Base-by-base conservation (phyloP, 495 filamentous ascomycete species). In the Neurospora sublineolata region DNA sequence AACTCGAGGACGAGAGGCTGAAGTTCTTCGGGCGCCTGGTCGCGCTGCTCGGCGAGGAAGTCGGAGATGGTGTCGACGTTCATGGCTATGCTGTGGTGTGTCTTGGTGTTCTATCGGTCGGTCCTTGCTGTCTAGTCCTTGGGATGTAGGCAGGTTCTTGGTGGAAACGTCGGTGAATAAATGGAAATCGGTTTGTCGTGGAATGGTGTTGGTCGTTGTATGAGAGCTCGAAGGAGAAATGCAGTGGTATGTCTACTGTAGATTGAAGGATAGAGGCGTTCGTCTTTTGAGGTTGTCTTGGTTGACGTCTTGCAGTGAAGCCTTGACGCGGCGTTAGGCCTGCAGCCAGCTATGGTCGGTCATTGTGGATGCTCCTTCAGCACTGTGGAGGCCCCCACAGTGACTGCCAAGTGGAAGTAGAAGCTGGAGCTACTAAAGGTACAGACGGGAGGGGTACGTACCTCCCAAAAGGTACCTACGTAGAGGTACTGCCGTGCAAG, bases 1-100 rank as follows among this genome's bases (percentile, higher is more conserved):
- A 98, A 97, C 73, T 90, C 90, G 75, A 98, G 88, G 83, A 97
- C 93, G 76, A 90, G 87, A 76, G 89, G 86, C 81, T 97, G 94
- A 69, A 95, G 87, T 78, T 97, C 91, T 71, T 92, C 91, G 71
- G 94, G 93, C 77, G 94, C 91, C 77, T 91, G 88, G 74, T 90
- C 88, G 80, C 94, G 92, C 85, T 95, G 92, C 71, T 94, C 91
- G 71, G 87, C 87, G 71, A 99, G 91, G 85, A 97, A 94, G 82
- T 97, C 92, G 78, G 93, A 86, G 80, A 99, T 93, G 75, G 90
- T 91, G 79, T 96, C 90, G 82, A 88, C 88, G 82, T 91, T 91
- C 92, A 94, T 94, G 79, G 52, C 52, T 64, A 14, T 18, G 52
- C 14, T 60, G 52, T 30, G 7, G 30, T 37, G 27, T 30, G 16